Evolutionary conservation across 495 filamentous ascomycete species (phyloP).

Genomic region (Aspergillus ostianus): DNA sequence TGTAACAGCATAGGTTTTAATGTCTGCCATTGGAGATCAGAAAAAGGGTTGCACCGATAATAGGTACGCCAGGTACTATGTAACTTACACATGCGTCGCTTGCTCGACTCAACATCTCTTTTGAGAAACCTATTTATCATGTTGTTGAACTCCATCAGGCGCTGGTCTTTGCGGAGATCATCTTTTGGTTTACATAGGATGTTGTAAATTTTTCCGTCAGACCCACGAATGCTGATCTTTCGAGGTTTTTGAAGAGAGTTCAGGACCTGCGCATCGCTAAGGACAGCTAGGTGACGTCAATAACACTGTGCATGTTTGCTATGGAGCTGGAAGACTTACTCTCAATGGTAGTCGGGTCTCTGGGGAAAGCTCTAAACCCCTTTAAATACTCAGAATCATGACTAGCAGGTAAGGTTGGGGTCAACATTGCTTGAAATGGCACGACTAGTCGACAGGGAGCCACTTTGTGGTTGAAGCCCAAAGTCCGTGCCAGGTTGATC

Average conservation of each 20-base stretch:
- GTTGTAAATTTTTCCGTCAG: conserved; percentile 82
- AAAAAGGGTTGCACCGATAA: conserved; percentile 15
- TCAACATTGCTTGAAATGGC: conserved; percentile 80
- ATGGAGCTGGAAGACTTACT: conserved; percentile 29
- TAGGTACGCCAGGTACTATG: conserved; percentile 4
- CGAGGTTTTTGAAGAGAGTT: conserved; percentile 89
- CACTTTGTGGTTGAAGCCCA: conserved; percentile 80
- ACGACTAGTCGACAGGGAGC: conserved; percentile 83
- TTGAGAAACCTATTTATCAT: conserved; percentile 96
- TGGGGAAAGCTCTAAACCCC: conserved; percentile 80
- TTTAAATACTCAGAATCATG: conserved; percentile 65
- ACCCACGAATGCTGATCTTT: conserved; percentile 83
- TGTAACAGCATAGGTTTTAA: conserved; percentile 95
- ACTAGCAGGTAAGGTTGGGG: conserved; percentile 73
- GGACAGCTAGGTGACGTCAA: conserved; percentile 55
- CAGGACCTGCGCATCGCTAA: conserved; percentile 84
- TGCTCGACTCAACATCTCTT: conserved; percentile 83
- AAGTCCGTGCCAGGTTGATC: conserved; percentile 69
- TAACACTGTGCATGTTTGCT: conserved; percentile 5
- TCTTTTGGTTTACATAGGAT: conserved; percentile 97
- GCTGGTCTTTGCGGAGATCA: conserved; percentile 93
- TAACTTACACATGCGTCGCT: conserved; percentile 65
- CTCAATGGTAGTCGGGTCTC: conserved; percentile 58
- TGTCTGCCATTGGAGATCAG: conserved; percentile 52
- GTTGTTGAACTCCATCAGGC: conserved; percentile 97